A percentile compares a stretch with the other conserved stretches of the same genome.
Evolutionary conservation across 148 eudicot genomes (phyloP).

Genomic region (Arctostaphylos glauca): DNA sequence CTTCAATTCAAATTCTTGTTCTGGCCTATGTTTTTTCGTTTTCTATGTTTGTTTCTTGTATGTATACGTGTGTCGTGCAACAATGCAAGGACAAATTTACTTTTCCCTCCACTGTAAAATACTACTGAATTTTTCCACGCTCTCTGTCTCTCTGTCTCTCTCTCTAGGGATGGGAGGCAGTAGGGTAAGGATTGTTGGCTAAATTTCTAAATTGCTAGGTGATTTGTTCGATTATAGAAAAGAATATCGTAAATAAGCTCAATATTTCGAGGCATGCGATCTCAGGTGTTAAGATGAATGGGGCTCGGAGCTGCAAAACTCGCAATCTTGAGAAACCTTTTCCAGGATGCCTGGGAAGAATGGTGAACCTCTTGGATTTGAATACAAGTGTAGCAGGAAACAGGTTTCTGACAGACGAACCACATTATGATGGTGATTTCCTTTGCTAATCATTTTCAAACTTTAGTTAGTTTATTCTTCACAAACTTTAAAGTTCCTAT

Average conservation of each 20-base stretch:
- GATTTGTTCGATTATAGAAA: background rate
- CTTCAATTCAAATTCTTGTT: background rate
- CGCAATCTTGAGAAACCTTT: conserved; percentile 39
- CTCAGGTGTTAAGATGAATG: conserved; percentile 68
- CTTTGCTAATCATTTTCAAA: conserved; percentile 5
- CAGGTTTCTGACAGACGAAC: conserved; percentile 72
- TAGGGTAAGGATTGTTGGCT: background rate
- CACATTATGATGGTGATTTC: conserved; percentile 64
- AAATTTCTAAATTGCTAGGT: background rate
- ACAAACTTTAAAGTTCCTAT: background rate
- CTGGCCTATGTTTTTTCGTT: background rate
- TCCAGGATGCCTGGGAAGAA: conserved; percentile 84
- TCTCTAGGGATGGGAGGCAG: background rate
- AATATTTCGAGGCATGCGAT: conserved; percentile 8
- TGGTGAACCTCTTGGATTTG: conserved; percentile 84
- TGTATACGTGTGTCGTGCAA: background rate
- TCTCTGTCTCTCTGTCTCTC: background rate
- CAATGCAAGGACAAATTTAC: background rate
- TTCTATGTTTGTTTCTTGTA: background rate
- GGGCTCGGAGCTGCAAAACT: conserved; percentile 42
- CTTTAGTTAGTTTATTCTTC: conserved; percentile 4
- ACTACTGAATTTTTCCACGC: background rate
- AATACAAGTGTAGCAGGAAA: conserved; percentile 53
- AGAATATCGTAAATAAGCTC: background rate
- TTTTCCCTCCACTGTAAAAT: background rate